A percentile compares a stretch with the other conserved stretches of the same genome.
Conservation (phyloP, 2,329 filamentous ascomycete genomes). For the Diaporthe citrichinensis region DNA sequence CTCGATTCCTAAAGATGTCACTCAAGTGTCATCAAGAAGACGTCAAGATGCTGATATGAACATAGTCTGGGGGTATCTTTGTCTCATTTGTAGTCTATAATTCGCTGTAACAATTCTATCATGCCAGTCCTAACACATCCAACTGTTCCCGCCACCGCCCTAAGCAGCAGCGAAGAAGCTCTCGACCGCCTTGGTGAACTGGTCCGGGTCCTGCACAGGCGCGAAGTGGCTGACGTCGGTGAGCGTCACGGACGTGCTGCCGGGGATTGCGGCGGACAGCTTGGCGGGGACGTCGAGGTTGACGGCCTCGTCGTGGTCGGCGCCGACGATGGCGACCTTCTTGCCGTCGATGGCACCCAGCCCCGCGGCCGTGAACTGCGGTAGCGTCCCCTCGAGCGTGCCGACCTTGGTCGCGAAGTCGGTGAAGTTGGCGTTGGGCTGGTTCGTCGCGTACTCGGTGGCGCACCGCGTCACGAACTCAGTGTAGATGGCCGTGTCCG, state of each 20-base stretch:
- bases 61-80: constrained; percentile 10
- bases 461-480: constrained; percentile 53
- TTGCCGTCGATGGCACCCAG: constrained; percentile 47
- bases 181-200: constrained; percentile 51
- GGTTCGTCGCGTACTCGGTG: constrained; percentile 53
- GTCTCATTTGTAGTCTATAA: constrained; percentile 14
- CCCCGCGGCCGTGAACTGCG: constrained; percentile 45
- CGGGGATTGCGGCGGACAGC: constrained; percentile 53
- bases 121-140: not conserved
- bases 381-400: constrained; percentile 54
- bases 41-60: not conserved
- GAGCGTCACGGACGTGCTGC: constrained; percentile 54
- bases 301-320: constrained; percentile 55
- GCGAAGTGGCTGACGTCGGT: constrained; percentile 59
- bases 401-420: constrained; percentile 54
- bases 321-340: constrained; percentile 47
- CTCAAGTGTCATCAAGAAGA: no score
- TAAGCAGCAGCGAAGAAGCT: constrained; percentile 45
- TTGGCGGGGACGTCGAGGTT: constrained; percentile 53
- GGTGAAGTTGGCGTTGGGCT: constrained; percentile 54
- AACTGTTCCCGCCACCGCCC: no score
- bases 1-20: not conserved
- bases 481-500: constrained; percentile 50
- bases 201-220: constrained; percentile 56
- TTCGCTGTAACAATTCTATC: not conserved